Evolutionary conservation across 2,329 filamentous ascomycete genomes (phyloP), one percentile per base, ranked within the genome.

Genomic region (Pseudogymnoascus sp.): DNA sequence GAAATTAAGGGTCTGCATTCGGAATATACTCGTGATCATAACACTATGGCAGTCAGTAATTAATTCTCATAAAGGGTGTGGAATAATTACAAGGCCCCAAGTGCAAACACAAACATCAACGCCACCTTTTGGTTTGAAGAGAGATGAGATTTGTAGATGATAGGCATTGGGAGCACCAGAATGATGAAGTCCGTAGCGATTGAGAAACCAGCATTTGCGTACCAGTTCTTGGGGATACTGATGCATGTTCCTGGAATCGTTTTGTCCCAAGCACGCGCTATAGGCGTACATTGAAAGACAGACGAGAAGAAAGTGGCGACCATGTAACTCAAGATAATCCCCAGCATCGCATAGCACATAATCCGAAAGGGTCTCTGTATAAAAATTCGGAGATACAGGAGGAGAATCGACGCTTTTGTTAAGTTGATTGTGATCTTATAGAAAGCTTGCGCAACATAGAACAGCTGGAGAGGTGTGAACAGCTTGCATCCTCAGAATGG

Each of bases 371-470:
- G 77, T 53, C 65, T 73, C 56, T 79, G 75, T 21, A 79, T 73
- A 64, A 84, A 84, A 56, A 83, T 81, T 26, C 80, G 79, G 21
- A 82, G 78, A 67, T 83, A 85, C 17, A 84, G 75, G 2, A 82
- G 72, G 6, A 83, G 70, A 61, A 83, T 81, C 2, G 81, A 83
- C 1, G 77, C 71, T 67, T 84, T 84, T 1, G 79, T 82, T 33
- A 82, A 71, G 68, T 80, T 82, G 64, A 83, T 79, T 44, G 79
- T 79, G 65, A 81, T 71, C 67, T 83, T 83, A 72, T 84, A 84
- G 64, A 81, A 79, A 61, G 80, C 77, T 66, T 83, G 81, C 2
- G 79, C 76, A 26, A 80, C 70, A 65, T 79, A 83, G 69, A 82
- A 83, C 19, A 78, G 69, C 80, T 83, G 38, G n/a, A 9, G 4